A percentile compares a stretch with the other conserved stretches of the same genome.
Evolutionary conservation across 2,329 filamentous ascomycete species (phyloP).

Genomic region (Paraphaeosphaeria minitans): DNA sequence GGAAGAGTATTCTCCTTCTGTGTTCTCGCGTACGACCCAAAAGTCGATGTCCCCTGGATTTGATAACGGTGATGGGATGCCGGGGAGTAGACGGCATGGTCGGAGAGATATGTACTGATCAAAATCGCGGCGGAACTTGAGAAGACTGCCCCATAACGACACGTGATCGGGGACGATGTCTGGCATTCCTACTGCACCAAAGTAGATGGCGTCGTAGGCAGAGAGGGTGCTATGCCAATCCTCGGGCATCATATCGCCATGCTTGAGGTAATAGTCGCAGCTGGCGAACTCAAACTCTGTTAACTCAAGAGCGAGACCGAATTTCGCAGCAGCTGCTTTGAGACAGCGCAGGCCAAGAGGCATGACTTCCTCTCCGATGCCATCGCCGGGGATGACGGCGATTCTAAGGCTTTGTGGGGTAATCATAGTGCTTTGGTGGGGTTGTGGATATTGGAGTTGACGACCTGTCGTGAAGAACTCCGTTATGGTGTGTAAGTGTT

Average conservation of each 20-base stretch:
- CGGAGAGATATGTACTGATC: conserved; percentile 15
- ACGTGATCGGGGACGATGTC: conserved; percentile 13
- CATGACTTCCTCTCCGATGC: conserved; percentile 17
- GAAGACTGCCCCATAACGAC: conserved; percentile 11
- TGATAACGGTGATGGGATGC: conserved; percentile 5
- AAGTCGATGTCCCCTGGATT: conserved; percentile 13
- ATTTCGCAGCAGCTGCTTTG: conserved; percentile 3
- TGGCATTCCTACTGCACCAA: conserved; percentile 15
- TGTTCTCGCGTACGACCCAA: conserved; percentile 17
- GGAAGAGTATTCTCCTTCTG: conserved; percentile 14
- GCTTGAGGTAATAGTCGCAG: conserved; percentile 12
- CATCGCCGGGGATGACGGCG: conserved; percentile 17
- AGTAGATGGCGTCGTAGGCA: conserved; percentile 15
- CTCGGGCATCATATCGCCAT: conserved; percentile 10
- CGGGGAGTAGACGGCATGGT: conserved; percentile 9
- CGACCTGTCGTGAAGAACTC: no score
- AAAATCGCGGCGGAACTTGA: conserved; percentile 13
- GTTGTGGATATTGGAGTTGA: no score
- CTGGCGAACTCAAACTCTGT: conserved; percentile 11
- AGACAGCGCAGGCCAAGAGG: conserved; percentile 6
- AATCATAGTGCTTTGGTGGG: no score
- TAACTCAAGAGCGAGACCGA: conserved; percentile 3
- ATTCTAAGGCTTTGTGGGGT: conserved; percentile 8
- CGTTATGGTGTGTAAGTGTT: no score
- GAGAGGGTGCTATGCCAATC: conserved; percentile 10